A percentile compares a stretch with the other conserved stretches of the same genome.
Evolutionary conservation across 352 stramenopile genomes (phyloP).

Genomic region (Peronospora destructor): DNA sequence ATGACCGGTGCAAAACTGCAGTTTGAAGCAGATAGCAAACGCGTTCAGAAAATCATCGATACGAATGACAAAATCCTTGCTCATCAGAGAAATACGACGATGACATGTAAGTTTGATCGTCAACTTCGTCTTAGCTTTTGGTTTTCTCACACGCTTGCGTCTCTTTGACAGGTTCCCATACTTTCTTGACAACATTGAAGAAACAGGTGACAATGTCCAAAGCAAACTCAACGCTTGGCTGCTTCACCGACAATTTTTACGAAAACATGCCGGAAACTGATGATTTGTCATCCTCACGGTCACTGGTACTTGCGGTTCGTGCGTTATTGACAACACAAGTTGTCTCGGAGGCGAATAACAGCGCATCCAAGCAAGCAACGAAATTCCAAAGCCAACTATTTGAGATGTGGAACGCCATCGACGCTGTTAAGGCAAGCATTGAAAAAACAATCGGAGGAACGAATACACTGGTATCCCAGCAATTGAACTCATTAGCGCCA

Average conservation of each 20-base stretch:
- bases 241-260: constrained; percentile 29
- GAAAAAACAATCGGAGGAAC: constrained; percentile 21
- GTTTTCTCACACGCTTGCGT: background rate
- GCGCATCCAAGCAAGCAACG: constrained; percentile 19
- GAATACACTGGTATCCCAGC: constrained; percentile 9
- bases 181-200: constrained; percentile 22
- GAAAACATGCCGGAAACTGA: constrained; percentile 16
- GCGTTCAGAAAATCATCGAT: constrained; percentile 26
- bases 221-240: constrained; percentile 23
- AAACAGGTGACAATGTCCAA: constrained; percentile 5
- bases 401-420: constrained; percentile 26
- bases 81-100: constrained; percentile 14
- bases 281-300: constrained; percentile 19
- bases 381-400: constrained; percentile 22
- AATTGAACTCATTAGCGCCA: constrained; percentile 22
- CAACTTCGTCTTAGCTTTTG: background rate
- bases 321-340: constrained; percentile 25
- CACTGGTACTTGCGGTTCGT: constrained; percentile 25
- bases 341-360: constrained; percentile 14
- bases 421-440: constrained; percentile 23
- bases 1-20: constrained; percentile 22
- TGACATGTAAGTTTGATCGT: constrained; percentile 20
- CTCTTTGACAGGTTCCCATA: constrained; percentile 14
- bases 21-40: constrained; percentile 23
- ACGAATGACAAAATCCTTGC: constrained; percentile 20